A percentile compares a stretch with the other conserved stretches of the same genome.
Evolutionary conservation across 768 basidiomycete genomes (phyloP).

Genomic region (Lactarius hatsudake): DNA sequence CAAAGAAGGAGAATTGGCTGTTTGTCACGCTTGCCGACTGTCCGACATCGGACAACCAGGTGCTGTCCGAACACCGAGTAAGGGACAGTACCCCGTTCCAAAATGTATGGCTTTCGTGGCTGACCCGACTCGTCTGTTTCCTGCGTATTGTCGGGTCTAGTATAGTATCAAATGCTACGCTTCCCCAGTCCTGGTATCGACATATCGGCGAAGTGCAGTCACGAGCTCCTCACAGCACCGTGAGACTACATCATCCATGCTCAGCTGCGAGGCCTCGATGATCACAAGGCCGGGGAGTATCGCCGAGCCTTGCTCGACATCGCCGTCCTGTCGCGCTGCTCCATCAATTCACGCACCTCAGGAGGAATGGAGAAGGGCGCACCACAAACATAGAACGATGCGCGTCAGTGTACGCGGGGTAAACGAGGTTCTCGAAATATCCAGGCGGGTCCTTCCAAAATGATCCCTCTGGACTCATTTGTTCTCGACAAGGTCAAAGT

Average conservation of each 20-base stretch:
- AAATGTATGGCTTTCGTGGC: neutral
- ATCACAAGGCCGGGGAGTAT: slow-evolving; percentile 54
- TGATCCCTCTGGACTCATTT: slow-evolving; percentile 80
- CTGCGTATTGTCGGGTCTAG: neutral
- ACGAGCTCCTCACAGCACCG: slow-evolving; percentile 49
- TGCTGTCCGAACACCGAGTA: too few relatives aligned
- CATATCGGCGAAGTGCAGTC: slow-evolving; percentile 22
- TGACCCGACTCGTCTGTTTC: neutral
- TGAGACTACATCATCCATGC: slow-evolving; percentile 62
- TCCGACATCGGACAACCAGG: too few relatives aligned
- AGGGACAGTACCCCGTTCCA: too few relatives aligned
- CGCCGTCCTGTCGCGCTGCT: slow-evolving; percentile 40
- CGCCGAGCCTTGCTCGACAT: slow-evolving; percentile 68
- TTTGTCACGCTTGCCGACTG: too few relatives aligned
- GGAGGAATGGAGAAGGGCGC: neutral
- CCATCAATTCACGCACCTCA: neutral
- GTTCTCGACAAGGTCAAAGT: slow-evolving; percentile 49
- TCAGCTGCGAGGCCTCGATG: slow-evolving; percentile 53
- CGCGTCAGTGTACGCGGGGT: slow-evolving; percentile 88
- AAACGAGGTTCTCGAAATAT: slow-evolving; percentile 93
- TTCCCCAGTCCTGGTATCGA: neutral
- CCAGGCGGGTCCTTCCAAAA: slow-evolving; percentile 87
- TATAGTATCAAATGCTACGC: neutral
- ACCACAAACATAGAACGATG: slow-evolving; percentile 65
- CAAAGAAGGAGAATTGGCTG: too few relatives aligned